phyloP scores from a whole-genome alignment of 768 basidiomycete species.

The Nevesoporus exiguus region DNA sequence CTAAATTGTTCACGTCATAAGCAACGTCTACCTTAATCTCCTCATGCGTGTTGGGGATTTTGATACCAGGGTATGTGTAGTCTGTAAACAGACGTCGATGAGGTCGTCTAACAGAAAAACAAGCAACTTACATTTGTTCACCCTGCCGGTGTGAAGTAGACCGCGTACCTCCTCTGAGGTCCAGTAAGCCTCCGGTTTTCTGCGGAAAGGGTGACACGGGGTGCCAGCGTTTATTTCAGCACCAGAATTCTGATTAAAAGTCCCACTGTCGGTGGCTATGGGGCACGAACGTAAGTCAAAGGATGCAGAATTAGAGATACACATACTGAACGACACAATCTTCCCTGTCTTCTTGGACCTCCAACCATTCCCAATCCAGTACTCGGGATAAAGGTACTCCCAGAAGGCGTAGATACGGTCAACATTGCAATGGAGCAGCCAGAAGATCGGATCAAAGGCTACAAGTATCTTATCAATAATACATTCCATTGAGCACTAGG shows the following conservation, averaged over 20 bases:
- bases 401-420: conserved; percentile 21
- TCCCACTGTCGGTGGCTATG: conserved; percentile 3
- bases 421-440: conserved; percentile 17
- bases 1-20: not conserved
- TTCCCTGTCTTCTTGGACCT: not conserved
- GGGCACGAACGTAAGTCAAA: not conserved
- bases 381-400: conserved; percentile 20
- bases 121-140: conserved; percentile 9
- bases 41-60: not conserved
- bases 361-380: conserved; percentile 18
- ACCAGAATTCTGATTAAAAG: not conserved
- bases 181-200: conserved; percentile 6
- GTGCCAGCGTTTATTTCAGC: not conserved
- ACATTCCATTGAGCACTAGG: not conserved
- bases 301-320: not conserved
- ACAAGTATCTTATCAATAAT: not conserved
- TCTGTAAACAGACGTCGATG: conserved; percentile 3
- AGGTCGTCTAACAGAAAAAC: not conserved
- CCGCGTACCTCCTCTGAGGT: conserved; percentile 11
- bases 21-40: conserved; percentile 14
- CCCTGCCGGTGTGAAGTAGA: not conserved
- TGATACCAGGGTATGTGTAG: conserved; percentile 20
- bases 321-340: conserved; percentile 7
- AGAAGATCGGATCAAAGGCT: conserved; percentile 22
- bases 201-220: conserved; percentile 16